A percentile compares a stretch with the other conserved stretches of the same genome.
Conservation (phyloP, 2,329 filamentous ascomycete species). For the Fusarium sp. region DNA sequence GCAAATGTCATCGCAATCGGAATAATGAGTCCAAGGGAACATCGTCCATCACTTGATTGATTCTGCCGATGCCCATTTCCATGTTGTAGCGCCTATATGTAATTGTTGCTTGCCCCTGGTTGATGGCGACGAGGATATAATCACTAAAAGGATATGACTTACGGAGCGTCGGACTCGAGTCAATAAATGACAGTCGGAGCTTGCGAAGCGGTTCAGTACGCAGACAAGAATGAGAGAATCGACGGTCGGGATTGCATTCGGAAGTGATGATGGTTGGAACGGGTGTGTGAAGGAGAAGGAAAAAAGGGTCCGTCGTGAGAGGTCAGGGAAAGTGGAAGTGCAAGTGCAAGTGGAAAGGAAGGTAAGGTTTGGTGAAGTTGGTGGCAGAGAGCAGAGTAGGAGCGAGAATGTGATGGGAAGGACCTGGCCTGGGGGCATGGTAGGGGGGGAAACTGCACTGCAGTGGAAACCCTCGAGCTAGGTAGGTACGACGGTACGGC, state of each 20-base stretch:
- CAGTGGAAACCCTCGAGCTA: conserved; percentile 34
- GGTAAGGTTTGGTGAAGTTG: conserved; percentile 26
- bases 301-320: conserved; percentile 42
- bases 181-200: conserved; percentile 35
- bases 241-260: conserved; percentile 34
- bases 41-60: conserved; percentile 27
- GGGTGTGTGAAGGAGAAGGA: conserved; percentile 36
- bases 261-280: conserved; percentile 36
- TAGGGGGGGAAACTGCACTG: conserved; percentile 40
- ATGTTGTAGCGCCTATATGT: conserved; percentile 2
- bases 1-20: conserved; percentile 11
- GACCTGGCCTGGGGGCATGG: conserved; percentile 24
- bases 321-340: conserved; percentile 36
- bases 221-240: conserved; percentile 35
- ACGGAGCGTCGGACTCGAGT: conserved; percentile 39
- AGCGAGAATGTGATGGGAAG: conserved; percentile 27
- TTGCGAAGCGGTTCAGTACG: conserved; percentile 28
- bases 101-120: conserved; percentile 11
- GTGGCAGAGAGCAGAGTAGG: conserved; percentile 28
- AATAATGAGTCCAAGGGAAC: conserved; percentile 20
- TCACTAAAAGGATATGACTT: conserved; percentile 30
- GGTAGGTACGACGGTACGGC: neutral
- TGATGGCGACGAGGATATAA: conserved; percentile 9
- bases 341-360: conserved; percentile 30
- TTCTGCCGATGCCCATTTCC: conserved; percentile 19